phyloP scores from a whole-genome alignment of 352 stramenopile species.

The Elongisporangium anandrum region DNA sequence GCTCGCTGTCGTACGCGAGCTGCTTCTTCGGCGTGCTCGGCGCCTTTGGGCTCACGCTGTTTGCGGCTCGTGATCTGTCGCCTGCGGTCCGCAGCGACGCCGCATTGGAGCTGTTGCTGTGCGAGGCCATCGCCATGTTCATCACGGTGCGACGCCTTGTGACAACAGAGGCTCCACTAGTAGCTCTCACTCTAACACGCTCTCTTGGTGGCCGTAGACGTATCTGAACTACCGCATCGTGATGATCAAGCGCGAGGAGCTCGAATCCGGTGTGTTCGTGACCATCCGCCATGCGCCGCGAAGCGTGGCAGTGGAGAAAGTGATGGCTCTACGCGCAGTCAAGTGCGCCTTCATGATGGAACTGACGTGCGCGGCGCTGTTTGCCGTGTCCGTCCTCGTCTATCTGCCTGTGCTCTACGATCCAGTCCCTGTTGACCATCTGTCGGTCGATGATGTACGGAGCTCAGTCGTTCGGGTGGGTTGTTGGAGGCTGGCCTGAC shows the following conservation, averaged over 20 bases:
- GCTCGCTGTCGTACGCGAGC: constrained; percentile 32
- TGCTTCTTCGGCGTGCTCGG: constrained; percentile 32
- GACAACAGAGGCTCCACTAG: background rate
- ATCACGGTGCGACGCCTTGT: constrained; percentile 34
- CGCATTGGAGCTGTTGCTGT: constrained; percentile 41
- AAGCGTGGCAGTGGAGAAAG: constrained; percentile 39
- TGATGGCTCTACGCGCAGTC: constrained; percentile 31
- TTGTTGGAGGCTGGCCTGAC: background rate
- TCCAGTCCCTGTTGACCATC: constrained; percentile 20
- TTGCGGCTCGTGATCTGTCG: constrained; percentile 29
- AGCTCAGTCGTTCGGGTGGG: background rate
- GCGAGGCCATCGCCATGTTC: constrained; percentile 47
- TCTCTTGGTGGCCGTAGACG: constrained; percentile 23
- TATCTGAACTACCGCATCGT: constrained; percentile 60
- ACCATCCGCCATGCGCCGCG: constrained; percentile 42
- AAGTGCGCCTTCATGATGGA: constrained; percentile 51
- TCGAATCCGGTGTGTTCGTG: constrained; percentile 54
- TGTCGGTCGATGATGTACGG: constrained; percentile 30
- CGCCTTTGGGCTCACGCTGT: constrained; percentile 35
- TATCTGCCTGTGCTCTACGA: constrained; percentile 53
- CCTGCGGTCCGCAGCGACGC: constrained; percentile 33
- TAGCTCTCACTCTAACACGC: background rate
- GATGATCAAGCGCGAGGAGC: constrained; percentile 44
- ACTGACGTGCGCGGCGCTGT: constrained; percentile 38
- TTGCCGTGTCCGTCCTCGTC: constrained; percentile 42